These are phyloP conservation scores for Perkinsus olseni DNA, from an alignment of 169 alveolate species.

Conservation along the genomic window DNA sequence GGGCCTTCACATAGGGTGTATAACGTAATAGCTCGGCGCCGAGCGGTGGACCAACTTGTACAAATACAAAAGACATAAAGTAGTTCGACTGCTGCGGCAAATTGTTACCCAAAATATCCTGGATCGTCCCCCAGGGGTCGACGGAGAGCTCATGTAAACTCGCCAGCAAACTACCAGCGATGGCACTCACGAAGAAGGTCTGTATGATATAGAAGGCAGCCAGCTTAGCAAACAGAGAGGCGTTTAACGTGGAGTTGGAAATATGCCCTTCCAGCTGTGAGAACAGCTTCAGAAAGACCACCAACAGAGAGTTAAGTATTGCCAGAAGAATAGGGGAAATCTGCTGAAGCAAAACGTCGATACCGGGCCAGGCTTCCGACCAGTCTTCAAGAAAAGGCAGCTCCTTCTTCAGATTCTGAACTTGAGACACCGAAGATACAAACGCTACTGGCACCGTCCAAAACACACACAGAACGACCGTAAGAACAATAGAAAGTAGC, in stretches of 20 bases:
- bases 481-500: not conserved
- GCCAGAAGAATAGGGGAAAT: not conserved
- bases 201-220: not conserved
- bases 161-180: not conserved
- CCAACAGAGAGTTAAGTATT: not conserved
- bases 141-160: not conserved
- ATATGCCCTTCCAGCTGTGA: not conserved
- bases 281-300: not conserved
- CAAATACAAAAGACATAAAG: not conserved
- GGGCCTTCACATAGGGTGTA: not conserved
- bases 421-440: not conserved
- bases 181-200: not conserved
- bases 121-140: not conserved
- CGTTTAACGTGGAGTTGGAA: not conserved
- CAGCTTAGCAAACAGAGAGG: not conserved
- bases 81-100: not conserved
- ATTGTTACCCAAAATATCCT: not conserved
- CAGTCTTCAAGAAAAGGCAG: not conserved
- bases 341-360: not conserved
- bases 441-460: not conserved
- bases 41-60: not conserved
- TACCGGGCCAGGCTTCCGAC: not conserved
- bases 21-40: not conserved
- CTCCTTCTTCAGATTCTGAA: not conserved
- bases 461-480: not conserved